These are phyloP conservation scores for Populus nigra DNA, from an alignment of 345 rosid genomes.

Conservation along the genomic window DNA sequence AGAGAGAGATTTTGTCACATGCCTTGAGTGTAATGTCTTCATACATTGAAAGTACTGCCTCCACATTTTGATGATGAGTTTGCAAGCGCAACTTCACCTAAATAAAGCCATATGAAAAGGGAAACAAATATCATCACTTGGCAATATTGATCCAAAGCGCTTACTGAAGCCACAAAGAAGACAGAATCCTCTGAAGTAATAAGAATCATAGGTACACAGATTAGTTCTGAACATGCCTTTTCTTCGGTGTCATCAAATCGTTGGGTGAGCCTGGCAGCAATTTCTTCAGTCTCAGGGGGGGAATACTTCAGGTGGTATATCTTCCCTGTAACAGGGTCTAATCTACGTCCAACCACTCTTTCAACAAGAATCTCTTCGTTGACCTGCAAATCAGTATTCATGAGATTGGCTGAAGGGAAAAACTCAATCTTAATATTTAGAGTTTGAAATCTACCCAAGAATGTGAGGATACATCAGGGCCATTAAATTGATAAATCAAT, in stretches of 20 bases:
- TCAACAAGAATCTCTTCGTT: constrained; percentile 84
- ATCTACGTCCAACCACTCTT: constrained; percentile 86
- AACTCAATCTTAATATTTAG: neutral
- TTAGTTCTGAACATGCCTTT: constrained; percentile 50
- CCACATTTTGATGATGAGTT: constrained; percentile 80
- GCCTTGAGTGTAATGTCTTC: constrained; percentile 74
- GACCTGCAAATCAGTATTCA: constrained; percentile 50
- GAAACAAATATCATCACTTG: neutral
- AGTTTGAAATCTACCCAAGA: neutral
- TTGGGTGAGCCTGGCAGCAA: constrained; percentile 81
- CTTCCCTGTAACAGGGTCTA: constrained; percentile 92
- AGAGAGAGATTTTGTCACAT: constrained; percentile 20
- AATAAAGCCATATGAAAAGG: neutral
- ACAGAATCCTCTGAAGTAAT: neutral
- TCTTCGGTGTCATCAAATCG: constrained; percentile 95
- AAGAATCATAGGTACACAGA: neutral
- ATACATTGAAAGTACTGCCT: constrained; percentile 77
- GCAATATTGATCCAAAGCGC: neutral
- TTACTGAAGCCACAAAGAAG: neutral
- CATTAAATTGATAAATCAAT: neutral
- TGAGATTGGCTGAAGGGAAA: neutral
- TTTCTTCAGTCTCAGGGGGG: constrained; percentile 85
- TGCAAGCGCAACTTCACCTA: constrained; percentile 79
- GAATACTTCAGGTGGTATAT: constrained; percentile 90
- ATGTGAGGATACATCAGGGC: neutral